A percentile compares a stretch with the other conserved stretches of the same genome.
phyloP scores from a whole-genome alignment of 2,329 filamentous ascomycete genomes.

The Colletotrichum eremochloae region DNA sequence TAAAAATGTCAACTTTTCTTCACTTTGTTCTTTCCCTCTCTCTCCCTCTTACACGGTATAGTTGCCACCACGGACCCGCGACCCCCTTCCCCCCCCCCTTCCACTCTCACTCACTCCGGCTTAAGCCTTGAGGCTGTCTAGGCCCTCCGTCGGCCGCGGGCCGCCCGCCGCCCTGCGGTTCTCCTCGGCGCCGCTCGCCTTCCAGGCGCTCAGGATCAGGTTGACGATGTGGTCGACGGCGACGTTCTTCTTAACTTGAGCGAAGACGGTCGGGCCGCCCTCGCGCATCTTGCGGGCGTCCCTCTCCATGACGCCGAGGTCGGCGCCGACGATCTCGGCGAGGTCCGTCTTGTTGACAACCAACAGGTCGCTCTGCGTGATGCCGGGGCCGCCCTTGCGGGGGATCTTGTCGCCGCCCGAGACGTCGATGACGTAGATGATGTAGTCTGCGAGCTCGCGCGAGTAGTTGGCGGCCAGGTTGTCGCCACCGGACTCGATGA shows the following conservation, averaged over 20 bases:
- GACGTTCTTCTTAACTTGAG: conserved; percentile 93
- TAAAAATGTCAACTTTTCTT: conserved; percentile 11
- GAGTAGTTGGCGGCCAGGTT: conserved; percentile 98
- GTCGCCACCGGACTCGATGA: conserved; percentile 96
- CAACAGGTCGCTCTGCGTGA: conserved; percentile 94
- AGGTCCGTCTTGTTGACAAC: conserved; percentile 98
- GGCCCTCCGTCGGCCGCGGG: conserved; percentile 68
- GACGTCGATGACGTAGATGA: conserved; percentile 99
- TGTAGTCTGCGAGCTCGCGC: conserved; percentile 94
- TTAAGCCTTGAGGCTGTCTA: conserved; percentile 58
- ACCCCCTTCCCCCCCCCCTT: neutral
- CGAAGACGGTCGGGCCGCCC: conserved; percentile 94
- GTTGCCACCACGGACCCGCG: neutral
- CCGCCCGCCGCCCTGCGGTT: conserved; percentile 67
- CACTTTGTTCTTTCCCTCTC: neutral
- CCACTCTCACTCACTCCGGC: conserved; percentile 20
- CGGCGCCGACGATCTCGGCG: conserved; percentile 89
- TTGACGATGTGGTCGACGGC: conserved; percentile 89
- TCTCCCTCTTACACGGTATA: neutral
- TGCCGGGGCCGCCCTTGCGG: conserved; percentile 94
- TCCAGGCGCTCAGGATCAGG: conserved; percentile 92
- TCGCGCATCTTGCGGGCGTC: conserved; percentile 96
- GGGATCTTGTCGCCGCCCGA: conserved; percentile 97
- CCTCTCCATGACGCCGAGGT: conserved; percentile 92
- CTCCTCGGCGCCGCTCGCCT: conserved; percentile 83